Conservation (phyloP, 2,329 filamentous ascomycete genomes). For the Cryphonectria japonica region DNA sequence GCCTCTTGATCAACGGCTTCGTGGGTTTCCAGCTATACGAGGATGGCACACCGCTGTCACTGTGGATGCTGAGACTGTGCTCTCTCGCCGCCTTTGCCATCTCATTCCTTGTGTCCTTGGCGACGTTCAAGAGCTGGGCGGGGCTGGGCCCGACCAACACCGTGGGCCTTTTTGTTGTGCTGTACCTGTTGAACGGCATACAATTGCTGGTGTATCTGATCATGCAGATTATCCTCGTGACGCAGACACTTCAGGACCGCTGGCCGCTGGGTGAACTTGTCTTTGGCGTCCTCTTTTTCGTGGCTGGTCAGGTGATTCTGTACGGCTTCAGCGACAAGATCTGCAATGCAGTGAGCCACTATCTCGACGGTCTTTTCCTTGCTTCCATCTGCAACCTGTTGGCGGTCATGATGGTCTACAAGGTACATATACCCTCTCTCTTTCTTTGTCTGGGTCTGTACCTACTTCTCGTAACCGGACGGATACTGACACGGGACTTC, state of each 20-base stretch:
- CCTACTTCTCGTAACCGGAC: neutral
- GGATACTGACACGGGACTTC: slow-evolving; percentile 28
- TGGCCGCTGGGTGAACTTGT: slow-evolving; percentile 93
- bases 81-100: slow-evolving; percentile 83
- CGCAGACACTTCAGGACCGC: slow-evolving; percentile 88
- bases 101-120: slow-evolving; percentile 82
- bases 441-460: neutral
- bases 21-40: slow-evolving; percentile 98
- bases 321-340: slow-evolving; percentile 88
- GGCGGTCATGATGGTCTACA: slow-evolving; percentile 99
- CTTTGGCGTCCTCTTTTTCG: slow-evolving; percentile 90
- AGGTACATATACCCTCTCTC: slow-evolving; percentile 57
- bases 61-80: slow-evolving; percentile 85
- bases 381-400: slow-evolving; percentile 92
- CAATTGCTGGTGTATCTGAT: slow-evolving; percentile 83
- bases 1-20: slow-evolving; percentile 93
- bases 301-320: slow-evolving; percentile 87
- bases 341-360: slow-evolving; percentile 84
- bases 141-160: slow-evolving; percentile 86
- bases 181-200: slow-evolving; percentile 89
- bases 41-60: slow-evolving; percentile 88
- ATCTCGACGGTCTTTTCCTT: slow-evolving; percentile 92
- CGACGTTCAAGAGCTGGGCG: slow-evolving; percentile 92
- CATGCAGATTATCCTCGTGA: slow-evolving; percentile 86
- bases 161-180: slow-evolving; percentile 83